A percentile compares a stretch with the other conserved stretches of the same genome.
These are phyloP conservation scores for Daldinia sp. DNA, from an alignment of 2,329 filamentous ascomycete species.

Conservation along the genomic window DNA sequence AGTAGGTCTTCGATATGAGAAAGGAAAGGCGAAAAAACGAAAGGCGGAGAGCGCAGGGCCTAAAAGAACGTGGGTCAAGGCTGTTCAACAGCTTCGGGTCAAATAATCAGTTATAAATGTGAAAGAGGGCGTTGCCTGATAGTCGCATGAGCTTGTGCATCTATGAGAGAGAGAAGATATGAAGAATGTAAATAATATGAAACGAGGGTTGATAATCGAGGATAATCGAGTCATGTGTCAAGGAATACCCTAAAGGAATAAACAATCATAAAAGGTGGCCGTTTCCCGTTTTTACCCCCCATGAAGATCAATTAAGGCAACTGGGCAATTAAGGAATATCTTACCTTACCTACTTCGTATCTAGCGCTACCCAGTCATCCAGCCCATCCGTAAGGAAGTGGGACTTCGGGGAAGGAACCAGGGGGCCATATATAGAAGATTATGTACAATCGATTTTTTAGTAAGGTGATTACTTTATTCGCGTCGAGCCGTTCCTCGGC, in stretches of 20 bases:
- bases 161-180: slow-evolving; percentile 6
- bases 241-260: slow-evolving; percentile 30
- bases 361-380: slow-evolving; percentile 23
- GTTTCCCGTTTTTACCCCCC: slow-evolving; percentile 23
- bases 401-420: slow-evolving; percentile 36
- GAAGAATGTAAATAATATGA: slow-evolving; percentile 29
- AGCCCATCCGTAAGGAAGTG: slow-evolving; percentile 23
- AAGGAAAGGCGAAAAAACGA: slow-evolving; percentile 13
- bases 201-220: slow-evolving; percentile 11
- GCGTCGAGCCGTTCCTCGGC: slow-evolving; percentile 40
- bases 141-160: slow-evolving; percentile 13
- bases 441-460: slow-evolving; percentile 31
- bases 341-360: slow-evolving; percentile 29
- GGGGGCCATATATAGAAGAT: slow-evolving; percentile 18
- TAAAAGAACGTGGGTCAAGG: slow-evolving; percentile 34
- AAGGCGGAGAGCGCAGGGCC: slow-evolving; percentile 27
- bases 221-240: slow-evolving; percentile 30
- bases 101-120: slow-evolving; percentile 24
- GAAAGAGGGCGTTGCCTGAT: slow-evolving; percentile 24
- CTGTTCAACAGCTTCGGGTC: slow-evolving; percentile 46
- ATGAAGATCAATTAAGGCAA: slow-evolving; percentile 34
- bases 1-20: slow-evolving; percentile 4
- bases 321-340: slow-evolving; percentile 18
- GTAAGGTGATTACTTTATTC: slow-evolving; percentile 31
- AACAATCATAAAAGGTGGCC: slow-evolving; percentile 33